These are phyloP conservation scores for Vitis rotundifolia DNA, from an alignment of 164 flowering plant genomes.

Conservation along the genomic window DNA sequence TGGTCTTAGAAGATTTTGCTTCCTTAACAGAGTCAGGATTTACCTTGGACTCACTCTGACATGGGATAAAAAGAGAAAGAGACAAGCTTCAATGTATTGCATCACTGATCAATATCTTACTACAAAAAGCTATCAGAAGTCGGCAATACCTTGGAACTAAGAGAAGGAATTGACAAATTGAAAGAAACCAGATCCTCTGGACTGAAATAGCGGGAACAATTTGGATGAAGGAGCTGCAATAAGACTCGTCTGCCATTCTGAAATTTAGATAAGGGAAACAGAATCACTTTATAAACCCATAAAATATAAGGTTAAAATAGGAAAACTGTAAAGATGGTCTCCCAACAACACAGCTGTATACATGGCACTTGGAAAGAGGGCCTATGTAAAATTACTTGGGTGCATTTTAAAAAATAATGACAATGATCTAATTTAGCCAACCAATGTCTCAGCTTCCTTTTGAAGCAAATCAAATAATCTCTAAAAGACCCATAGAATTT, in stretches of 20 bases:
- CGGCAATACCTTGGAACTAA: conserved; percentile 47
- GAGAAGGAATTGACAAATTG: conserved; percentile 64
- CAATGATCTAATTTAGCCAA: no score
- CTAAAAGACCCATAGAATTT: no score
- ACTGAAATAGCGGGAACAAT: conserved; percentile 72
- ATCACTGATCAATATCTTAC: background rate
- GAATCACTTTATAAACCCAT: conserved; percentile 1
- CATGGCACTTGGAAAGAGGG: background rate
- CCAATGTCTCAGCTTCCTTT: no score
- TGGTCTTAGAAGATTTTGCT: conserved; percentile 23
- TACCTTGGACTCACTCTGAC: conserved; percentile 43
- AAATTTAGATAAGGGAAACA: conserved; percentile 11
- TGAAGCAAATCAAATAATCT: no score
- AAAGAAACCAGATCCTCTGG: conserved; percentile 69
- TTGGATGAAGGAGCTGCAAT: conserved; percentile 89
- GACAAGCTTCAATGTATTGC: background rate
- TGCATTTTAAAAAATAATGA: background rate
- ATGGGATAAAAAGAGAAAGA: conserved; percentile 7
- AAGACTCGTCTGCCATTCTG: conserved; percentile 81
- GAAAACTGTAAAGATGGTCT: background rate
- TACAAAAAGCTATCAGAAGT: background rate
- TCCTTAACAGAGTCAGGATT: background rate
- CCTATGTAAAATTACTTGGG: background rate
- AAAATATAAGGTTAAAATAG: background rate
- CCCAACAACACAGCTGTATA: background rate